Evolutionary conservation across 441 rosid species (phyloP), one percentile per base, ranked within the genome.

Genomic region (Theobroma grandiflorum): DNA sequence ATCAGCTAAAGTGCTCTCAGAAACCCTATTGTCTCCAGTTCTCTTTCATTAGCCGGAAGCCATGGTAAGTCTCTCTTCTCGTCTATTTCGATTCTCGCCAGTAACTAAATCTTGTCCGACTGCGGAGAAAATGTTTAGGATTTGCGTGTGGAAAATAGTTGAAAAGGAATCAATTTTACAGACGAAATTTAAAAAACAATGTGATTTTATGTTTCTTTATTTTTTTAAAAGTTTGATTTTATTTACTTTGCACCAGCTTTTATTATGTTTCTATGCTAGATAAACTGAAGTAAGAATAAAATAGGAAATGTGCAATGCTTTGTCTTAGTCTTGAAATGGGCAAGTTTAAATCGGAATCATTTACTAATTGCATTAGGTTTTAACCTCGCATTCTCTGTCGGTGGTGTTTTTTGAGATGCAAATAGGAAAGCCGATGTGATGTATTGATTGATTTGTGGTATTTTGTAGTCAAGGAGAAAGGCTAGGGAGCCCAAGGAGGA

Each of bases 401-500:
- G 6, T 1, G 57, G 20, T 47, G 14, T 15, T 15, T 31, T 31
- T 49, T 31, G 16, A 49, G 20, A 47, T 50, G 45, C 59, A 55
- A 53, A n/a, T 55, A 10, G 16, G 76, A 73, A 40, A n/a, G 31
- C 35, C 20, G 65, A 55, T 2, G 15, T 38, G 65, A 55, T 2
- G 15, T 73, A 1, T 63, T 49, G 5, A 0, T 35, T 53, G 63
- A 37, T 74, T 57, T 74, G 57, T 42, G 26, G 53, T 68, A 66
- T 37, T 57, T 53, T 72, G 26, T 80, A 90, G 93, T 92, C 67
- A 58, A 78, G 52, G 68, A 91, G 88, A 71, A 91, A 86, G 86
- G 83, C 79, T 0, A 89, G 93, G 79, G 95, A 91, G 75, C 93
- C 93, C 43, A 91, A 91, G 90, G 93, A 88, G 63, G 95, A 91